Evolutionary conservation across 2,329 filamentous ascomycete genomes (phyloP).

Genomic region (Hypoxylon sp.): DNA sequence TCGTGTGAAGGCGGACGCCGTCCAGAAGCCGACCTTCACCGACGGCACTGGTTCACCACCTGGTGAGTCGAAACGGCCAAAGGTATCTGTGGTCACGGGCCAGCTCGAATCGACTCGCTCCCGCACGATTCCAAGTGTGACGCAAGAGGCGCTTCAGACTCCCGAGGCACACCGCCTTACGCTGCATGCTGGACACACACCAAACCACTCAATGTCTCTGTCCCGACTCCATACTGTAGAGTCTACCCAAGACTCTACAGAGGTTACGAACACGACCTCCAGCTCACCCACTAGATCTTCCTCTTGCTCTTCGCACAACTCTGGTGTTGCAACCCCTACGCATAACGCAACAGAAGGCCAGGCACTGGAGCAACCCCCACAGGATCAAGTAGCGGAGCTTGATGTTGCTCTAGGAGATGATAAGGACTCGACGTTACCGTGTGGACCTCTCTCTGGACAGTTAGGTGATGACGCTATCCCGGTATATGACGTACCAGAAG

Average conservation of each 20-base stretch:
- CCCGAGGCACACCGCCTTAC: slow-evolving; percentile 65
- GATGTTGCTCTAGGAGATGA: slow-evolving; percentile 31
- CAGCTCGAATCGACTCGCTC: slow-evolving; percentile 46
- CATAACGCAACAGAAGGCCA: slow-evolving; percentile 33
- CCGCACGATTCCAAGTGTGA: slow-evolving; percentile 54
- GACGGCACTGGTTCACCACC: slow-evolving; percentile 48
- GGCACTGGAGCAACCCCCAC: slow-evolving; percentile 1
- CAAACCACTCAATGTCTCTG: slow-evolving; percentile 66
- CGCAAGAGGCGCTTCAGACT: slow-evolving; percentile 60
- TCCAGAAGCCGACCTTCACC: slow-evolving; percentile 65
- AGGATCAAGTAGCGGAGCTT: slow-evolving; percentile 14
- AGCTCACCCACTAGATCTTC: slow-evolving; percentile 44
- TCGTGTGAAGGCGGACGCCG: slow-evolving; percentile 64
- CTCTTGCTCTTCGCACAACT: neutral
- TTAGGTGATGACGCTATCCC: slow-evolving; percentile 45
- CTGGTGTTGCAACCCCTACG: slow-evolving; percentile 56
- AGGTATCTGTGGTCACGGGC: slow-evolving; percentile 48
- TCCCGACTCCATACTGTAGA: slow-evolving; percentile 62
- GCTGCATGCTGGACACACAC: slow-evolving; percentile 73
- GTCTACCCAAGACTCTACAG: slow-evolving; percentile 58
- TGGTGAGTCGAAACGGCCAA: slow-evolving; percentile 44
- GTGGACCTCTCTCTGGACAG: slow-evolving; percentile 12
- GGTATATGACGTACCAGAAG: slow-evolving; percentile 56
- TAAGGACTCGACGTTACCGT: slow-evolving; percentile 15
- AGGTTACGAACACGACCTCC: slow-evolving; percentile 53